A percentile compares a stretch with the other conserved stretches of the same genome.
These are phyloP conservation scores for Hymenoscyphus infarciens DNA, from an alignment of 2,329 filamentous ascomycete species.

Conservation along the genomic window DNA sequence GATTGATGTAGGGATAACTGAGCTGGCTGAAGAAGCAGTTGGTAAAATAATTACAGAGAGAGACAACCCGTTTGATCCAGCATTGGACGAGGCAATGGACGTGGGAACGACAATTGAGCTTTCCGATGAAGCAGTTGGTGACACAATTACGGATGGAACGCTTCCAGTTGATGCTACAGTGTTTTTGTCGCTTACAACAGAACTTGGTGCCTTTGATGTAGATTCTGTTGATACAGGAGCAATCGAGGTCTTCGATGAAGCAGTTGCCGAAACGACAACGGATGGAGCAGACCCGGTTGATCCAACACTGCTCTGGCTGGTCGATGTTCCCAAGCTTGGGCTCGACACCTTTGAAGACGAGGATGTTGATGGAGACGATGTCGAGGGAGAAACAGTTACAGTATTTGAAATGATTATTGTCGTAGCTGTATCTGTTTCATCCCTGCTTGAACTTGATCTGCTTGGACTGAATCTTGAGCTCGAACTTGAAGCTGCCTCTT, in stretches of 20 bases:
- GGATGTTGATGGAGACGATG: background rate
- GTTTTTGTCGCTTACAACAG: background rate
- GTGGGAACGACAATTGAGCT: background rate
- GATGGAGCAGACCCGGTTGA: slow-evolving; percentile 8
- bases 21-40: background rate
- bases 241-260: background rate
- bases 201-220: background rate
- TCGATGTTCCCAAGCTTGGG: background rate
- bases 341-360: background rate
- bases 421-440: slow-evolving; percentile 2
- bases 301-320: slow-evolving; percentile 5
- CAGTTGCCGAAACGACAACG: slow-evolving; percentile 6
- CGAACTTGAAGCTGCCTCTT: background rate
- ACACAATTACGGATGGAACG: slow-evolving; percentile 5
- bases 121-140: slow-evolving; percentile 1
- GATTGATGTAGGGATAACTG: background rate
- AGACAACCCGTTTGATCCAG: slow-evolving; percentile 2
- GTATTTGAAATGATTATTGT: slow-evolving; percentile 14
- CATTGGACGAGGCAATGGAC: background rate
- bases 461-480: slow-evolving; percentile 1
- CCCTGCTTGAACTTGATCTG: slow-evolving; percentile 7
- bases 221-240: background rate
- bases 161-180: slow-evolving; percentile 10
- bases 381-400: slow-evolving; percentile 4
- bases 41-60: background rate